Base-by-base conservation (phyloP, 2,329 filamentous ascomycete species). In the Scedosporium boydii region DNA sequence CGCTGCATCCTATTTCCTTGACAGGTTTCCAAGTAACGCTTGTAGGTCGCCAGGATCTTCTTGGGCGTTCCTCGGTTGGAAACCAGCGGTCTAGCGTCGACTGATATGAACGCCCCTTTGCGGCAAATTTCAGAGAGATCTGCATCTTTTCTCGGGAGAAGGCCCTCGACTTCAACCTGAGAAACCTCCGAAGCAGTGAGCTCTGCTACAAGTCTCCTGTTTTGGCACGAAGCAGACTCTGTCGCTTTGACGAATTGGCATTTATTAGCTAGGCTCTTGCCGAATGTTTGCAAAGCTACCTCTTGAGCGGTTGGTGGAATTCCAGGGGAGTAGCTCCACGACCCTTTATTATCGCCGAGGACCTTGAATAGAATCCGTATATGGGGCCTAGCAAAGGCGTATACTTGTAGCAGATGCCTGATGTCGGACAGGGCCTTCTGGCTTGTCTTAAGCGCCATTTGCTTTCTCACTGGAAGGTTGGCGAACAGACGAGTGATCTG, bases 41-140 rank as follows among this genome's bases (percentile, higher is more conserved):
- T 83, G 69, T 87, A 86, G 0, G 80, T 73, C 0, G 73, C 72
- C 1, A 79, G 64, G 2, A 92, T 73, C 67, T 84, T 85, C 71
- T 86, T 90, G 56, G 82, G 78, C 0, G 80, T 82, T 1, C 85
- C 85, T 62, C 79, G 76, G 2, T 71, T 70, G 6, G 78, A 69
- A 2, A 82, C 81, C 14, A 93, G 75, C 3, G 89, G 89, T 18
- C 89, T 80, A 14, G 79, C 79, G 69, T 93, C 88, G 23, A 93
- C 78, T 0, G 87, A 89, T 38, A 92, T 73, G 69, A 86, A 91
- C 4, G 80, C 73, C 0, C 81, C 78, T n/a, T 76, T 80, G 5
- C 68, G 66, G 56, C 76, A 75, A 41, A 83, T 66, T n/a, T 73
- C 78, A 1, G 72, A 68, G 2, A 67, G 57, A 38, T 81, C 73